Percentiles rank a stretch among this genome's conserved stretches.
These are phyloP conservation scores for Tulasnella sp. DNA, from an alignment of 768 basidiomycete species.

Conservation along the genomic window DNA sequence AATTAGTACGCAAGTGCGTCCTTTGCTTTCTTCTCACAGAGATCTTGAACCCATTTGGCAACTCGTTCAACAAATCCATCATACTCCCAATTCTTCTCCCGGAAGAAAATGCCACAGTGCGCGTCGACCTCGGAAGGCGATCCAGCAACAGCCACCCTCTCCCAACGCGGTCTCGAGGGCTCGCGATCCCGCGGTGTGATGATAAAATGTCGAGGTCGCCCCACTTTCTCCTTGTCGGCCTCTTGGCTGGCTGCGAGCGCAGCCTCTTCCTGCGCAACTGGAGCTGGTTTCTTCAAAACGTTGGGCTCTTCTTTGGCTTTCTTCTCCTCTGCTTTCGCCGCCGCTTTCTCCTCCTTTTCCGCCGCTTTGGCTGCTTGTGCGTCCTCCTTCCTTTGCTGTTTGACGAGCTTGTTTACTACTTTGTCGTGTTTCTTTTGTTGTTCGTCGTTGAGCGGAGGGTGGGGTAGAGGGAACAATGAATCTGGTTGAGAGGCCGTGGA, in stretches of 20 bases:
- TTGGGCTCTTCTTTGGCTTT: not conserved
- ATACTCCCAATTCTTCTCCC: constrained; percentile 49
- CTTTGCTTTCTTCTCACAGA: constrained; percentile 1
- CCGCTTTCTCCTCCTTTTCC: constrained; percentile 21
- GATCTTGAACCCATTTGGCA: constrained; percentile 39
- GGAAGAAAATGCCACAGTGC: constrained; percentile 54
- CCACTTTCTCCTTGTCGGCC: not conserved
- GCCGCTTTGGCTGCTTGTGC: constrained; percentile 31
- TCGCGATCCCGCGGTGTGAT: constrained; percentile 46
- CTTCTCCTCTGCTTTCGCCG: constrained; percentile 8
- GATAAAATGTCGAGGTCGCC: constrained; percentile 45
- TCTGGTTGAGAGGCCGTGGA: not conserved
- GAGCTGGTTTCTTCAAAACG: not conserved
- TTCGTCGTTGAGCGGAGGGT: constrained; percentile 28
- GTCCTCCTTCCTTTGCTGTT: constrained; percentile 29
- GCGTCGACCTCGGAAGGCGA: constrained; percentile 55
- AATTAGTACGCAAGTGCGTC: constrained; percentile 1
- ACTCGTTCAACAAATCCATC: constrained; percentile 47
- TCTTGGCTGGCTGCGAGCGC: not conserved
- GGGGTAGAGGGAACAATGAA: constrained; percentile 14
- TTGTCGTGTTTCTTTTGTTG: constrained; percentile 32
- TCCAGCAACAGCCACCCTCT: constrained; percentile 48
- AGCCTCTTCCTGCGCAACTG: not conserved
- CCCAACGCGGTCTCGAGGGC: constrained; percentile 47
- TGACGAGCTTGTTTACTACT: constrained; percentile 30